These are phyloP conservation scores for Herpetomonas muscarum DNA, from an alignment of 208 protist species.

Conservation along the genomic window DNA sequence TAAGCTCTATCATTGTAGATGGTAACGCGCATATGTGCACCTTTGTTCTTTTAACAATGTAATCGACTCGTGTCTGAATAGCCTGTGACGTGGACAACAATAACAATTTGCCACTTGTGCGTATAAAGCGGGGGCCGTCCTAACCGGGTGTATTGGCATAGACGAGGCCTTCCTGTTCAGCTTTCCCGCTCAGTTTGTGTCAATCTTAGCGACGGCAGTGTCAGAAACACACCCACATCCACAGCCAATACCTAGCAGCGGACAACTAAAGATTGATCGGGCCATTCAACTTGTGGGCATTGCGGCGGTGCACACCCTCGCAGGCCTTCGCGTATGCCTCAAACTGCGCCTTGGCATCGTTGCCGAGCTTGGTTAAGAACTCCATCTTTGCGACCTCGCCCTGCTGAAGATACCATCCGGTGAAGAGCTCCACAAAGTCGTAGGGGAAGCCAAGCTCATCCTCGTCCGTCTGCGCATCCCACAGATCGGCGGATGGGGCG, in stretches of 20 bases:
- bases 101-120: too few relatives aligned
- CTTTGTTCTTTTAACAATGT: too few relatives aligned
- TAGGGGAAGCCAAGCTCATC: slow-evolving; percentile 95
- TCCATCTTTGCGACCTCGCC: slow-evolving; percentile 44
- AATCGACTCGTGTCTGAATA: too few relatives aligned
- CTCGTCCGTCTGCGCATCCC: slow-evolving; percentile 95
- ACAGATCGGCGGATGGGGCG: slow-evolving; percentile 93
- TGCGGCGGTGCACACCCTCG: slow-evolving; percentile 83
- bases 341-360: slow-evolving; percentile 69
- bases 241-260: not conserved
- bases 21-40: too few relatives aligned
- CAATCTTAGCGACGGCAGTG: too few relatives aligned
- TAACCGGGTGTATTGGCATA: too few relatives aligned
- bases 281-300: slow-evolving; percentile 88
- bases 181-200: too few relatives aligned
- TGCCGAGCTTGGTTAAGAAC: slow-evolving; percentile 40
- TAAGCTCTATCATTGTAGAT: too few relatives aligned
- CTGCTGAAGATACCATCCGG: slow-evolving; percentile 70
- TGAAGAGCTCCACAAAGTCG: slow-evolving; percentile 96
- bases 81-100: too few relatives aligned
- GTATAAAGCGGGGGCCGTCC: too few relatives aligned
- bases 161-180: too few relatives aligned
- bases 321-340: slow-evolving; percentile 59
- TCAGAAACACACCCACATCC: not conserved
- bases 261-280: slow-evolving; percentile 54